These are phyloP conservation scores for Arabidopsis suecica DNA, from an alignment of 345 rosid genomes.

Conservation along the genomic window DNA sequence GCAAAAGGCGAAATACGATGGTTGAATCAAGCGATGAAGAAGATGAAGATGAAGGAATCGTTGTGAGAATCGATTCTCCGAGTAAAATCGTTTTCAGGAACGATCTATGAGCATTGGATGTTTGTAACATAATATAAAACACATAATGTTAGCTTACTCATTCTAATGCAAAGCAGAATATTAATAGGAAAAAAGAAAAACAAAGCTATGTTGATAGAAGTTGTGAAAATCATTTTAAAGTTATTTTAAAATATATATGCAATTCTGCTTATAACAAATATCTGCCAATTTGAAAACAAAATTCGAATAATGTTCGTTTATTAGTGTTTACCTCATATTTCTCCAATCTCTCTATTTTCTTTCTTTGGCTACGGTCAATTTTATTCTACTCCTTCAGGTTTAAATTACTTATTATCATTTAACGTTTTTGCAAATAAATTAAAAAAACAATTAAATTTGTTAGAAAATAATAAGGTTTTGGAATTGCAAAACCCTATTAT, in stretches of 20 bases:
- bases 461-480: too few species aligned
- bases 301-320: too few species aligned
- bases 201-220: background rate
- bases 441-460: too few species aligned
- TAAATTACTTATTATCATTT: too few species aligned
- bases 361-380: too few species aligned
- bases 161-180: slow-evolving; percentile 1
- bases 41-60: slow-evolving; percentile 58
- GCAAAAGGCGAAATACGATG: slow-evolving; percentile 14
- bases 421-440: too few species aligned
- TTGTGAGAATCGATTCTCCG: slow-evolving; percentile 80
- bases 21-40: slow-evolving; percentile 61
- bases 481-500: too few species aligned
- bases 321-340: too few species aligned
- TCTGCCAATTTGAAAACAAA: too few species aligned
- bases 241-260: too few species aligned
- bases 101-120: slow-evolving; percentile 12
- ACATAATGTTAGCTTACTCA: background rate
- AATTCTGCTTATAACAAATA: background rate
- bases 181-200: slow-evolving; percentile 2
- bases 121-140: slow-evolving; percentile 5
- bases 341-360: too few species aligned
- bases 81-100: slow-evolving; percentile 66
- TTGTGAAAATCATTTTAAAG: background rate
- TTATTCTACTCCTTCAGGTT: too few species aligned